Percentiles rank a stretch among this genome's conserved stretches.
These are phyloP conservation scores for Thalassiosira mediterranea DNA, from an alignment of 352 stramenopile species.

Conservation along the genomic window DNA sequence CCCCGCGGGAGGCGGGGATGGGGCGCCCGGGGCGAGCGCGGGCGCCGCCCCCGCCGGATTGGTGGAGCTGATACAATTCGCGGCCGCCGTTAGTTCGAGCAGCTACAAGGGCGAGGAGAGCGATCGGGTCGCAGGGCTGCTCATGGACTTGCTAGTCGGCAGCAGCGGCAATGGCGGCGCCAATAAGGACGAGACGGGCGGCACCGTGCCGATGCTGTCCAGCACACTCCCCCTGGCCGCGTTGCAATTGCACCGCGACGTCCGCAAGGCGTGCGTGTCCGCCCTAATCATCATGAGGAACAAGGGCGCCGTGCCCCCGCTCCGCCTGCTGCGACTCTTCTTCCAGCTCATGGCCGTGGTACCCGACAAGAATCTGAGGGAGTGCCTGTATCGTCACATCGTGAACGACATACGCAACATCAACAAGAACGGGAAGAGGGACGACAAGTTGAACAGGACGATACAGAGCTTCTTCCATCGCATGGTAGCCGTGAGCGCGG, in stretches of 20 bases:
- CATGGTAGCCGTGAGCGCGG: slow-evolving; percentile 91
- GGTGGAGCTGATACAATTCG: slow-evolving; percentile 95
- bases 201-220: slow-evolving; percentile 26
- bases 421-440: slow-evolving; percentile 88
- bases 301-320: slow-evolving; percentile 85
- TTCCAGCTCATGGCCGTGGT: slow-evolving; percentile 94
- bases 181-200: slow-evolving; percentile 17
- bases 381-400: slow-evolving; percentile 95
- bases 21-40: no score
- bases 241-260: slow-evolving; percentile 83
- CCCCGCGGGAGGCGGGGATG: no score
- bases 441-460: slow-evolving; percentile 94
- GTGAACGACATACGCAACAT: slow-evolving; percentile 93
- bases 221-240: slow-evolving; percentile 57
- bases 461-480: slow-evolving; percentile 95
- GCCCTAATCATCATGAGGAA: slow-evolving; percentile 96
- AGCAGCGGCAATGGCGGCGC: slow-evolving; percentile 8
- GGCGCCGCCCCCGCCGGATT: slow-evolving; percentile 87
- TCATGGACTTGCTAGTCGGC: slow-evolving; percentile 91
- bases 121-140: slow-evolving; percentile 78
- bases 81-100: slow-evolving; percentile 85
- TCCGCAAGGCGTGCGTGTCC: slow-evolving; percentile 93
- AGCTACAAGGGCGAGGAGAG: slow-evolving; percentile 80
- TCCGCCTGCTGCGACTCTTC: slow-evolving; percentile 94
- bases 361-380: slow-evolving; percentile 94